Evolutionary conservation across 176 grass and related monocot species (phyloP).

Genomic region (Rhynchospora tenuis): DNA sequence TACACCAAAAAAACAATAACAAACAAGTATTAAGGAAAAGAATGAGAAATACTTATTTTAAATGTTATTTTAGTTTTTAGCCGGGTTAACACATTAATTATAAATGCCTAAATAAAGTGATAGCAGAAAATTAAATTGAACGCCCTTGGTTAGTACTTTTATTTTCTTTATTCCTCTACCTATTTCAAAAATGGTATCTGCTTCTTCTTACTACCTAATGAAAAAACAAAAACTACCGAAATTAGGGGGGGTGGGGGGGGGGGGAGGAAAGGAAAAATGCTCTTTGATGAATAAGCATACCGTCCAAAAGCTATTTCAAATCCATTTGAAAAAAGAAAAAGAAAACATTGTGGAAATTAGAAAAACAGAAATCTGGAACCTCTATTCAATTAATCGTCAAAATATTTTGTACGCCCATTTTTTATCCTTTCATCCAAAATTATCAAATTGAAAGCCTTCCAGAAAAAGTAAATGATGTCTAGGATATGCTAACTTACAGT

Average conservation of each 20-base stretch:
- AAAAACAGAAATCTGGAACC: not conserved
- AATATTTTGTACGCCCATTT: not conserved
- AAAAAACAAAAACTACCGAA: not conserved
- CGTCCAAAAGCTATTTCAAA: not conserved
- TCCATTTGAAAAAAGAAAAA: not conserved
- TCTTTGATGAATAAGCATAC: not conserved
- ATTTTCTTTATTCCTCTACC: not conserved
- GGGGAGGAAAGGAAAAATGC: not conserved
- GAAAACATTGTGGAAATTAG: not conserved
- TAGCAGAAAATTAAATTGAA: not conserved
- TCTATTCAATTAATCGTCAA: not conserved
- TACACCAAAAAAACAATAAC: not conserved
- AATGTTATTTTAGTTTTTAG: not conserved
- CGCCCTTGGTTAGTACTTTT: not conserved
- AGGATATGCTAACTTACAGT: not conserved
- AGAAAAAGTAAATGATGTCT: not conserved
- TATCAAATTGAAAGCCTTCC: not conserved
- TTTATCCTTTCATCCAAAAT: not conserved
- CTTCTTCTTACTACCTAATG: conserved; percentile 3
- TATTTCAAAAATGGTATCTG: not conserved
- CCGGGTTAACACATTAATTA: not conserved
- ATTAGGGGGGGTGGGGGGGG: too few species aligned
- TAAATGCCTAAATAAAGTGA: not conserved
- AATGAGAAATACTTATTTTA: not conserved
- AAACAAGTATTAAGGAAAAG: not conserved